Evolutionary conservation across 306 rosid genomes (phyloP).

Genomic region (Erythrophleum fordii): DNA sequence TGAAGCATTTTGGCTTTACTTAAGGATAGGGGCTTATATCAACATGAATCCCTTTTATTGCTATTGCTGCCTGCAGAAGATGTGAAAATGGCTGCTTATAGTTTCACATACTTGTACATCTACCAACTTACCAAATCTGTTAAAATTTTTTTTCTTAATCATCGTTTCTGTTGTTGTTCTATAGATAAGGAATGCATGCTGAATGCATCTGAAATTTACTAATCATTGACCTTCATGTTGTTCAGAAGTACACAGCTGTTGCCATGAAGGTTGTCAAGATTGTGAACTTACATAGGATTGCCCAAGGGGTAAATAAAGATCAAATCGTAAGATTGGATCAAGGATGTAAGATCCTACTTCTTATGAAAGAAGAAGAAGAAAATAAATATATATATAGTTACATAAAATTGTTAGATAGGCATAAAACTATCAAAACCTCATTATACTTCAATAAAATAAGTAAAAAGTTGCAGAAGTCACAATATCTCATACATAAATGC

Average conservation of each 20-base stretch:
- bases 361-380: too few relatives aligned
- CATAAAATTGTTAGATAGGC: too few relatives aligned
- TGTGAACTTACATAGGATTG: neutral
- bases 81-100: neutral
- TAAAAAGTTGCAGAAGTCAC: too few relatives aligned
- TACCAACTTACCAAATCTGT: conserved; percentile 1
- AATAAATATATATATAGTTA: too few relatives aligned
- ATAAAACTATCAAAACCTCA: too few relatives aligned
- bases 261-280: neutral
- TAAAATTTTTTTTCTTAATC: conserved; percentile 27
- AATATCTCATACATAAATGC: too few relatives aligned
- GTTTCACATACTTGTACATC: neutral
- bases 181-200: conserved; percentile 1
- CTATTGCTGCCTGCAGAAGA: neutral
- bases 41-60: neutral
- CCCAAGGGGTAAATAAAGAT: neutral
- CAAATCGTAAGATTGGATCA: neutral
- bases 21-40: neutral
- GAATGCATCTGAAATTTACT: neutral
- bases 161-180: conserved; percentile 25
- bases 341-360: too few relatives aligned
- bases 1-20: neutral
- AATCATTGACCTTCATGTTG: neutral
- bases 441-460: too few relatives aligned
- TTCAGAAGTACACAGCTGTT: neutral